Conservation (phyloP, 305 asterid genomes). For the Lippia alba region DNA sequence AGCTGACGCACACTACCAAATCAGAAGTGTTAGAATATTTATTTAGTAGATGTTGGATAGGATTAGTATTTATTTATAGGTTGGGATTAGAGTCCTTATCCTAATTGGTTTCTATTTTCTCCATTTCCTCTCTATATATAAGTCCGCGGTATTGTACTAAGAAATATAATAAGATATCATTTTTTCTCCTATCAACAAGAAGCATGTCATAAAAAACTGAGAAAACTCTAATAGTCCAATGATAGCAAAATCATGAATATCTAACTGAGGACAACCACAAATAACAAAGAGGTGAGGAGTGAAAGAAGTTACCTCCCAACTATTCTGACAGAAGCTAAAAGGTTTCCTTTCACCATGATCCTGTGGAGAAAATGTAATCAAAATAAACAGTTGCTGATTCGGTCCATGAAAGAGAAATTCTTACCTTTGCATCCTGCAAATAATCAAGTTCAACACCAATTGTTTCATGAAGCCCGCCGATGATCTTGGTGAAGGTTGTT, state of each 20-base stretch:
- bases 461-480: slow-evolving; percentile 82
- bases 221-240: slow-evolving; percentile 3
- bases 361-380: slow-evolving; percentile 47
- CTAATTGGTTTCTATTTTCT: too few species aligned
- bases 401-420: slow-evolving; percentile 29
- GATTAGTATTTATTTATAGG: too few species aligned
- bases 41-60: too few species aligned
- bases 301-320: slow-evolving; percentile 67
- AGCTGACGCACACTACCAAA: slow-evolving; percentile 8
- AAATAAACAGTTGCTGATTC: slow-evolving; percentile 31
- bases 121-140: too few species aligned
- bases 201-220: slow-evolving; percentile 1
- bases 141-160: too few species aligned
- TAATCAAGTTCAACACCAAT: slow-evolving; percentile 72
- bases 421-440: slow-evolving; percentile 86
- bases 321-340: slow-evolving; percentile 86
- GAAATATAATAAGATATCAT: too few species aligned
- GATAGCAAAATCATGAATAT: background rate
- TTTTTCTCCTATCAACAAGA: too few species aligned
- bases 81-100: too few species aligned
- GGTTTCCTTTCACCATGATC: slow-evolving; percentile 82
- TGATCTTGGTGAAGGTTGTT: slow-evolving; percentile 64
- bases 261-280: slow-evolving; percentile 22
- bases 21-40: too few species aligned
- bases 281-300: slow-evolving; percentile 16